phyloP scores from a whole-genome alignment of 768 basidiomycete species.

The Thelephora aurantiotincta region DNA sequence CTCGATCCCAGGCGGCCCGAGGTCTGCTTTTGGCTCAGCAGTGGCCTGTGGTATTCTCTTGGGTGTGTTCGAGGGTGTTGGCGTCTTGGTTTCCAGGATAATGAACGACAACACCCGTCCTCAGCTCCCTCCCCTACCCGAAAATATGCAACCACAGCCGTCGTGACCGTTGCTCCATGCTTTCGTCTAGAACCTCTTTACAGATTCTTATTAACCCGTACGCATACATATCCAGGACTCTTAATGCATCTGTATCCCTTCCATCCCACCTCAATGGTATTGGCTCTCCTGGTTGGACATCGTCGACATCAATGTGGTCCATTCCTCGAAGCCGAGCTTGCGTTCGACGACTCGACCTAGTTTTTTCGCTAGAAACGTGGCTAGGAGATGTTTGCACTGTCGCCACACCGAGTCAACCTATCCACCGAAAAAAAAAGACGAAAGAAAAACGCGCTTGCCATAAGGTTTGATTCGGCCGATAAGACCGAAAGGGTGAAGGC shows the following conservation, averaged over 20 bases:
- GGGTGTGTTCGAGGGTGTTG: conserved; percentile 90
- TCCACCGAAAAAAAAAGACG: background rate
- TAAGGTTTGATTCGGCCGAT: conserved; percentile 40
- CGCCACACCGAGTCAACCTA: background rate
- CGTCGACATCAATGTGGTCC: conserved; percentile 25
- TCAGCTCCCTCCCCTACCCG: conserved; percentile 58
- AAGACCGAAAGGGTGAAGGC: conserved; percentile 57
- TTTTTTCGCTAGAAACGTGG: conserved; percentile 42
- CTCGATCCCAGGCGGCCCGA: conserved; percentile 64
- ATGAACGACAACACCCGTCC: conserved; percentile 76
- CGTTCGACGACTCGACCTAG: conserved; percentile 38
- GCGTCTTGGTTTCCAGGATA: conserved; percentile 80
- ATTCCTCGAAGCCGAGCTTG: conserved; percentile 28
- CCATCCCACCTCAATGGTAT: background rate
- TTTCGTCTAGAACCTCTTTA: background rate
- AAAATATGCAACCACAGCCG: conserved; percentile 38
- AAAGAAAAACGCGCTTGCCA: conserved; percentile 28
- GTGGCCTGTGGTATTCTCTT: conserved; percentile 92
- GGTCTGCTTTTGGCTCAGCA: conserved; percentile 82
- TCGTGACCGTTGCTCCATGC: conserved; percentile 12
- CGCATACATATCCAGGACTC: background rate
- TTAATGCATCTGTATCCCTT: background rate
- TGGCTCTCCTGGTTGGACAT: too few species aligned
- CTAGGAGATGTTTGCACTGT: conserved; percentile 75
- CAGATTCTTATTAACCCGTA: background rate